Evolutionary conservation across 2,329 filamentous ascomycete species (phyloP), one percentile per base, ranked within the genome.

Genomic region (Aspergillus sp.): DNA sequence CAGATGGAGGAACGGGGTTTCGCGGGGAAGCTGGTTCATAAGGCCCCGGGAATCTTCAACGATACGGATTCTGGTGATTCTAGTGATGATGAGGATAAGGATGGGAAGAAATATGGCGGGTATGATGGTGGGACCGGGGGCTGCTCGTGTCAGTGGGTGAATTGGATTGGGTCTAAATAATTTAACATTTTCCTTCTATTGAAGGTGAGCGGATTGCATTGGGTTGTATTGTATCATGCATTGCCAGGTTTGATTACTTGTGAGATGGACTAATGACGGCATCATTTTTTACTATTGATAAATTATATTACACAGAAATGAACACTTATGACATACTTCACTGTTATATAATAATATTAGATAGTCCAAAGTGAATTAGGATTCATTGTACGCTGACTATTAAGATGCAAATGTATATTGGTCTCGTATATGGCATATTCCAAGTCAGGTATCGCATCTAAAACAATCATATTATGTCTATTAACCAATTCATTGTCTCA

Each of bases 111-210:
- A 7, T 41, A 40, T n/a, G 49, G 74, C 0, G 83, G 83, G 1
- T 78, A 85, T 57, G 85, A 87, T 72, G 85, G 85, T 1, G 85
- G 85, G 1, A 79, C 73, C 5, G 84, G 84, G 6, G 85, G 85
- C 0, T 87, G 85, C 74, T 66, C 66, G n/a, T 87, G 85, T 70
- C 72, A 78, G 64, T 87, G 84, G 83, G 76, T 79, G 68, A 87
- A 86, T 70, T 87, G 73, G 73, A 53, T 70, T 45, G 56, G 52
- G 17, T 43, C 25, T 11, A 55, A 52, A 6, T 66, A 41, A 37
- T 37, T 37, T 37, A 37, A 37, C 1, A 37, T 35, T 35, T 35
- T 11, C 9, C 11, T 4, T 35, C 9, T 37, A n/a, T 37, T 4
- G 8, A 37, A 37, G 15, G 35, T 37, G 35, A 12, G 35, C 15